Percentiles rank a stretch among this genome's conserved stretches.
Evolutionary conservation across 2,329 filamentous ascomycete species (phyloP).

Genomic region (Bipolaris cookei): DNA sequence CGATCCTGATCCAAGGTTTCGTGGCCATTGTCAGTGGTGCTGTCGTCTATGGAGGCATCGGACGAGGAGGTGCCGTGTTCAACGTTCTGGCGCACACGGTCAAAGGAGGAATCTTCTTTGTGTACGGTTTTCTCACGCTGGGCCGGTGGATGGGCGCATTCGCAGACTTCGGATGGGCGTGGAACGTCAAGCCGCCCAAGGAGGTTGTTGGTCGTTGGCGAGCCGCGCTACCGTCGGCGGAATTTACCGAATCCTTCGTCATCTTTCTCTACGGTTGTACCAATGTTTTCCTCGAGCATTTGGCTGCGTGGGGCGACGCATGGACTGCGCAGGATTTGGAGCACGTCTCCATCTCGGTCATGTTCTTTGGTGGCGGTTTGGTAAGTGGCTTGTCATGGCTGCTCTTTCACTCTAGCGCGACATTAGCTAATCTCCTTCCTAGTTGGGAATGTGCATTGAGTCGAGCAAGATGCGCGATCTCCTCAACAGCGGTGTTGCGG

Average conservation of each 20-base stretch:
- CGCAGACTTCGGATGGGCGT: slow-evolving; percentile 90
- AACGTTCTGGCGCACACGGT: slow-evolving; percentile 91
- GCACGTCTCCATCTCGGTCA: slow-evolving; percentile 87
- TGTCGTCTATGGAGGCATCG: slow-evolving; percentile 80
- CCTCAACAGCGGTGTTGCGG: slow-evolving; percentile 61
- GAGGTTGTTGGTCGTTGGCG: slow-evolving; percentile 68
- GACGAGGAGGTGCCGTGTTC: slow-evolving; percentile 74
- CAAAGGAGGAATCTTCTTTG: slow-evolving; percentile 94
- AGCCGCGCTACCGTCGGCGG: slow-evolving; percentile 70
- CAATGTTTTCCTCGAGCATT: slow-evolving; percentile 91
- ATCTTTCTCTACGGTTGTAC: slow-evolving; percentile 89
- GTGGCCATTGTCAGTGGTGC: slow-evolving; percentile 73
- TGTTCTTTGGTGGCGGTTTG: slow-evolving; percentile 92
- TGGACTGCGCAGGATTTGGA: slow-evolving; percentile 86
- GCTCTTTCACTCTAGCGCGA: slow-evolving; percentile 11
- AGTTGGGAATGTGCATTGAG: slow-evolving; percentile 83
- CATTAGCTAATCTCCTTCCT: slow-evolving; percentile 35
- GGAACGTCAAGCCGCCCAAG: slow-evolving; percentile 78
- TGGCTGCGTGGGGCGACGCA: slow-evolving; percentile 71
- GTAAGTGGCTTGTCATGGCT: slow-evolving; percentile 57
- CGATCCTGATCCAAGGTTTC: slow-evolving; percentile 80
- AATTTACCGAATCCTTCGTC: slow-evolving; percentile 87
- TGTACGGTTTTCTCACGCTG: slow-evolving; percentile 85
- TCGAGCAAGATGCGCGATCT: slow-evolving; percentile 69
- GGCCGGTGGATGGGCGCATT: slow-evolving; percentile 92